A percentile compares a stretch with the other conserved stretches of the same genome.
Evolutionary conservation across 1,139 yeast species (phyloP).

Genomic region (Ashbya aceris): DNA sequence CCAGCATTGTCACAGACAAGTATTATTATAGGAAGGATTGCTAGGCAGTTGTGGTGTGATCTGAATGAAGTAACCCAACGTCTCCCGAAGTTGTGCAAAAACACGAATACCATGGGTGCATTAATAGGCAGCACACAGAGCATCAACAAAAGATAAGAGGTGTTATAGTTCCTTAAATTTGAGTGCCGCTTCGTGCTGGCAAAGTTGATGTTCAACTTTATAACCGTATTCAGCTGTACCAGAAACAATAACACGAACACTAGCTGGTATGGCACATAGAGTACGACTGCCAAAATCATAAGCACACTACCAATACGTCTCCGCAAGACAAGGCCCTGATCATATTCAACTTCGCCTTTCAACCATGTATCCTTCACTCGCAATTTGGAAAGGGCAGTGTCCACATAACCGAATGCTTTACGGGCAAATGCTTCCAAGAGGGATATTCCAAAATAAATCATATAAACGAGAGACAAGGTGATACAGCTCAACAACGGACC

Average conservation of each 20-base stretch:
- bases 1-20: slow-evolving; percentile 38
- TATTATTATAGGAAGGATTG: slow-evolving; percentile 53
- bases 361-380: not conserved
- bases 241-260: slow-evolving; percentile 53
- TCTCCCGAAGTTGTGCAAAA: slow-evolving; percentile 57
- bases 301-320: slow-evolving; percentile 31
- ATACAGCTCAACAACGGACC: slow-evolving; percentile 51
- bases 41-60: slow-evolving; percentile 64
- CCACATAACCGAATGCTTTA: not conserved
- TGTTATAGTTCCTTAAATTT: slow-evolving; percentile 41
- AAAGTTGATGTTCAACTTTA: slow-evolving; percentile 24
- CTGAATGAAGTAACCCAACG: slow-evolving; percentile 70
- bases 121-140: slow-evolving; percentile 62
- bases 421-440: slow-evolving; percentile 9
- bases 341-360: not conserved
- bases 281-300: slow-evolving; percentile 37
- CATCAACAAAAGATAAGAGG: slow-evolving; percentile 48
- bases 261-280: slow-evolving; percentile 71
- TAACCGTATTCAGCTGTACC: slow-evolving; percentile 42
- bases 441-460: too few species aligned
- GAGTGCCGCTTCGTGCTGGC: slow-evolving; percentile 8
- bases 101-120: slow-evolving; percentile 59
- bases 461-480: slow-evolving; percentile 40
- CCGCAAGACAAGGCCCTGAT: not conserved
- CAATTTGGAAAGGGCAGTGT: too few species aligned